Conservation (phyloP, 2,329 filamentous ascomycete genomes). For the Exserohilum rostratum region DNA sequence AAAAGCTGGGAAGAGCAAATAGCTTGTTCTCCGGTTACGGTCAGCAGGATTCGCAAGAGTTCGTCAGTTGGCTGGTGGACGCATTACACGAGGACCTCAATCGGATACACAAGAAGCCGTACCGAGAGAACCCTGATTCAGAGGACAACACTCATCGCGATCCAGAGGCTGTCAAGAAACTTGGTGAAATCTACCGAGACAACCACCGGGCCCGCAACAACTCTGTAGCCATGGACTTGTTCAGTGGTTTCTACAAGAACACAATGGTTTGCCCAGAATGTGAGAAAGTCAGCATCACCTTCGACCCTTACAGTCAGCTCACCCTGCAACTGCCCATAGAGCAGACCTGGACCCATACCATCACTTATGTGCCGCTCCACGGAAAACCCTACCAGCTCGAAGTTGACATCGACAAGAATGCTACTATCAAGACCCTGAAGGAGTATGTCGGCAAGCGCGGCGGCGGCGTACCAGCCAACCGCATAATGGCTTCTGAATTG, state of each 20-base stretch:
- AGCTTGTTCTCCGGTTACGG: slow-evolving; percentile 91
- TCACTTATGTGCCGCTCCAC: slow-evolving; percentile 80
- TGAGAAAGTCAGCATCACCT: slow-evolving; percentile 96
- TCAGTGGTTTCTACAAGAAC: slow-evolving; percentile 96
- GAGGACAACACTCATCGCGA: slow-evolving; percentile 94
- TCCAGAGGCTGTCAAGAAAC: slow-evolving; percentile 76
- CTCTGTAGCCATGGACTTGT: slow-evolving; percentile 92
- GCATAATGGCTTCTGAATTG: slow-evolving; percentile 80
- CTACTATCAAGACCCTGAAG: slow-evolving; percentile 71
- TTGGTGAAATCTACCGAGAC: slow-evolving; percentile 87
- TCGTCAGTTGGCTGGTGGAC: slow-evolving; percentile 91
- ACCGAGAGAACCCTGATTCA: slow-evolving; percentile 96
- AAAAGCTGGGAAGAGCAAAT: slow-evolving; percentile 77
- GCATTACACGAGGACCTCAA: slow-evolving; percentile 95
- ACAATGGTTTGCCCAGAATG: slow-evolving; percentile 91
- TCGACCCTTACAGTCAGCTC: slow-evolving; percentile 95
- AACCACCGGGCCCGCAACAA: slow-evolving; percentile 93
- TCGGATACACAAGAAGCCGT: slow-evolving; percentile 91
- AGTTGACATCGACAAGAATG: slow-evolving; percentile 81
- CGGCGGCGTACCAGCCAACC: slow-evolving; percentile 59
- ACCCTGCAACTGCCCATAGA: slow-evolving; percentile 89
- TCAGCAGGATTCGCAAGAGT: slow-evolving; percentile 97
- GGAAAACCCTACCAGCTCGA: slow-evolving; percentile 73
- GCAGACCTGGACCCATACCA: slow-evolving; percentile 75
- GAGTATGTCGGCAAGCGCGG: slow-evolving; percentile 63